Evolutionary conservation across 108 stramenopile genomes (phyloP).

Genomic region (Cyclostephanos invisitatus): DNA sequence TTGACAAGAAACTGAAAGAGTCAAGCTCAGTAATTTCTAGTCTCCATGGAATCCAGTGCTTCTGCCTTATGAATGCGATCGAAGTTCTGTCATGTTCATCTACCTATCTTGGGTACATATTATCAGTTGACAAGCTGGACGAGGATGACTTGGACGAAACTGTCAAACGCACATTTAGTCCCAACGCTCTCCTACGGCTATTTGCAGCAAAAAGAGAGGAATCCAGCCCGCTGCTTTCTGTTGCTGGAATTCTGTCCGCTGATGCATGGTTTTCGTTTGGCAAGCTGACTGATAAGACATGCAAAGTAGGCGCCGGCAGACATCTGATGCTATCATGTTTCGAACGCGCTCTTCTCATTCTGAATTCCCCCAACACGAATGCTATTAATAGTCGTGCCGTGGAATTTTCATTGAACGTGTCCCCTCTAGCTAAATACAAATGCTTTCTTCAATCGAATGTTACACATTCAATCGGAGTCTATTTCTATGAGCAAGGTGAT

Average conservation of each 20-base stretch:
- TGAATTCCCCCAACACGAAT: constrained; percentile 19
- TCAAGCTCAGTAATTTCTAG: constrained; percentile 13
- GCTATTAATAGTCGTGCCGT: constrained; percentile 7
- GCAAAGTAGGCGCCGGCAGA: constrained; percentile 9
- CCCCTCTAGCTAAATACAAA: constrained; percentile 29
- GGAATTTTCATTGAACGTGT: constrained; percentile 12
- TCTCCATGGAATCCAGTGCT: constrained; percentile 21
- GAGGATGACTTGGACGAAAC: constrained; percentile 45
- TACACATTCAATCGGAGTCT: constrained; percentile 38
- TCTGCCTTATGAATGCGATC: constrained; percentile 32
- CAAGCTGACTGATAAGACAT: constrained; percentile 18
- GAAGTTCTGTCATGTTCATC: constrained; percentile 32
- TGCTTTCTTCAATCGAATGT: constrained; percentile 32
- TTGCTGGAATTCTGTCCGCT: constrained; percentile 36
- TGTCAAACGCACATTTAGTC: constrained; percentile 12
- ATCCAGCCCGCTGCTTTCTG: constrained; percentile 24
- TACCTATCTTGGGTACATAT: constrained; percentile 22
- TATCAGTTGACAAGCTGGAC: constrained; percentile 31
- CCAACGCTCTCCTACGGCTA: constrained; percentile 14
- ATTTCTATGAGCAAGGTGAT: constrained; percentile 28
- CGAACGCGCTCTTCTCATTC: constrained; percentile 36
- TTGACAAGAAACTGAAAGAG: constrained; percentile 4
- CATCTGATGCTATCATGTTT: constrained; percentile 30
- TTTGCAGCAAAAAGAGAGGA: constrained; percentile 29
- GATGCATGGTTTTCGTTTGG: constrained; percentile 40